Evolutionary conservation across 2,329 filamentous ascomycete genomes (phyloP), one percentile per base, ranked within the genome.

Genomic region (Verticillium nonalfalfae): DNA sequence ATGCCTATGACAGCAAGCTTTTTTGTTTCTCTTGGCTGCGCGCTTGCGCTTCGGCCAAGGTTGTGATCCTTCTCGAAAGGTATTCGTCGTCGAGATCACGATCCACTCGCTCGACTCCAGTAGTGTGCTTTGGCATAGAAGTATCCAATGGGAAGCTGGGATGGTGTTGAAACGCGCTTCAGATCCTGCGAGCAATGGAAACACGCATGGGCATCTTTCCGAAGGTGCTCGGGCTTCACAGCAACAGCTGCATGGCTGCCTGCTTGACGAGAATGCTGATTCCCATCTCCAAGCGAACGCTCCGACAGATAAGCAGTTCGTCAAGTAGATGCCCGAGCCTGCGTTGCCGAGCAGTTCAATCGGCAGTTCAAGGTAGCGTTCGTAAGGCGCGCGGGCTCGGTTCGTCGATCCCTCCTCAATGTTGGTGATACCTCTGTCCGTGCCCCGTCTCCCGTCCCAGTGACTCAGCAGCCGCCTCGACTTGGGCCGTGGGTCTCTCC

Each of bases 101-200:
- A 10, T 21, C 45, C 10, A 9, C 18, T 10, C 18, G 13, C 26
- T 7, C 45, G 45, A 11, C 26, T 31, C 26, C 26, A 5, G 26
- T 31, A 4, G 9, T 52, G 45, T 52, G 45, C 45, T 52, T 52
- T n/a, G 45, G 45, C 45, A 21, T 10, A 4, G 4, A 11, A 18
- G 5, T 21, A 11, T 45, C 45, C 33, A 59, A 56, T 55, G 4
- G 58, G 40, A 18, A 55, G 33, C 55, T 36, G 26, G 45, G 58
- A 55, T 36, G 58, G 52, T 14, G 13, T 55, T 45, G 58, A 59
- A 59, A 59, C 58, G 58, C 36, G 58, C 58, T 26, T 59, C 50
- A 59, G 45, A 40, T 59, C 58, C 56, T 38, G 38, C 21, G 45
- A 34, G 40, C 26, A 59, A 36, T 39, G 58, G 58, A 59, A 59